These are phyloP conservation scores for Phytophthora lateralis DNA, from an alignment of 352 stramenopile species.

Conservation along the genomic window DNA sequence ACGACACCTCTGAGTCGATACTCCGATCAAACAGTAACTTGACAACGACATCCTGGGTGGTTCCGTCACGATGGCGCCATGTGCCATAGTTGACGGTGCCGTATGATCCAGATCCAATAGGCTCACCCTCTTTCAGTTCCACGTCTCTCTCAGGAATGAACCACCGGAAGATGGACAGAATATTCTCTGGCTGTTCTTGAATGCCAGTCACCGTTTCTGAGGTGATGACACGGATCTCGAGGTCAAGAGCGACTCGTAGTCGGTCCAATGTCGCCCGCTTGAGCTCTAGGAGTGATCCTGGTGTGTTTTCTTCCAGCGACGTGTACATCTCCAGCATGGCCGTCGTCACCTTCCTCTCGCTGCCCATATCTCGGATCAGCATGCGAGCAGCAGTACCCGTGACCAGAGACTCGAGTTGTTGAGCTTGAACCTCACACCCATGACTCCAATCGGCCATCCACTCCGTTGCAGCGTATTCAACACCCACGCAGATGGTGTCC, in stretches of 20 bases:
- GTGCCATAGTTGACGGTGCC: background rate
- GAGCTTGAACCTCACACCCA: conserved; percentile 2
- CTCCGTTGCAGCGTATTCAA: background rate
- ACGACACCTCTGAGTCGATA: background rate
- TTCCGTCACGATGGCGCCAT: conserved; percentile 10
- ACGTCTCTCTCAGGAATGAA: conserved; percentile 16
- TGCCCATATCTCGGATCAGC: conserved; percentile 11
- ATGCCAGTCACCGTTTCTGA: background rate
- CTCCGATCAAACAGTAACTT: conserved; percentile 4
- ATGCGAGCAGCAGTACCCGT: background rate
- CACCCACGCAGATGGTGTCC: conserved; percentile 4
- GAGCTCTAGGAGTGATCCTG: background rate
- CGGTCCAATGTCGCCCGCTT: conserved; percentile 12
- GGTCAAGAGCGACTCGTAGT: background rate
- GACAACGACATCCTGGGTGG: conserved; percentile 21
- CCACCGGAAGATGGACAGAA: conserved; percentile 16
- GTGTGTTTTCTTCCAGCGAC: background rate
- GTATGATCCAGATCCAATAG: background rate
- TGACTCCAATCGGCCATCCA: conserved; percentile 8
- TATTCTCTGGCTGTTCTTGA: background rate
- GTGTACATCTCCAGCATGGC: conserved; percentile 13
- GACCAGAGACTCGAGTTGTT: background rate
- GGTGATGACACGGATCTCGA: conserved; percentile 6
- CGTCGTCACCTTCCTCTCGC: background rate
- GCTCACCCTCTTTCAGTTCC: background rate